Evolutionary conservation across 2,329 filamentous ascomycete genomes (phyloP), one percentile per base, ranked within the genome.

Genomic region (Harringtonia lauricola): DNA sequence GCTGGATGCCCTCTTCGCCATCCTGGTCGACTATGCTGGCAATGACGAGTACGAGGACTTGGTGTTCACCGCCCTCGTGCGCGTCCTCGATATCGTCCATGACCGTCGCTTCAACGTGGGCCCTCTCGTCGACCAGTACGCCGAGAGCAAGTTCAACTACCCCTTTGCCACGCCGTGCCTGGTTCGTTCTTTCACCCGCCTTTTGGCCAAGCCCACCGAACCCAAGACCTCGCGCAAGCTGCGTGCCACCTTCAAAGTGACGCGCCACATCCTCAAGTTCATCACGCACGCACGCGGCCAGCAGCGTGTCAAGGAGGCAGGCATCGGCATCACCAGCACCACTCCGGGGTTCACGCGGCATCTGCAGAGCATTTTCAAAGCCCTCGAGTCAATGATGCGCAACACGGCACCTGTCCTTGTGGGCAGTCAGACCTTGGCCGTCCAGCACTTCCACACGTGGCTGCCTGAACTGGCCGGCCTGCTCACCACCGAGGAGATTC

Each of bases 371-470:
- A 87, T 96, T 31, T 96, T 96, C 68, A 89, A 88, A 58, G 84
- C 86, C 1, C 71, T 98, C 21, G 88, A 96, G 62, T 72, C 75
- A 15, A 76, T 98, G 64, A 95, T 98, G 86, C 79, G 81, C 47
- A 95, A 87, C 59, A 72, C 80, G 2, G 84, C 87, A 3, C 85
- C 92, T 0, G 81, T 89, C 17, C 68, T 96, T 21, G 85, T 96
- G 14, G 92, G 92, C 29, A 96, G 86, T 50, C 94, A 98, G 64
- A 96, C 92, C 0, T 68, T 98, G 40, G 81, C 94, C 3, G 88
- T 96, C 13, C 92, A 98, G 61, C 87, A 96, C 59, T 94, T 96
- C 59, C 90, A 96, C 58, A 85, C 86, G 0, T 98, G 92, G 92
- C 68, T 98, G n/a, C 90, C 92, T 0, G 90, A 96, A 58, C 76